A percentile compares a stretch with the other conserved stretches of the same genome.
Evolutionary conservation across 2,329 filamentous ascomycete species (phyloP).

Genomic region (Pseudogymnoascus sp.): DNA sequence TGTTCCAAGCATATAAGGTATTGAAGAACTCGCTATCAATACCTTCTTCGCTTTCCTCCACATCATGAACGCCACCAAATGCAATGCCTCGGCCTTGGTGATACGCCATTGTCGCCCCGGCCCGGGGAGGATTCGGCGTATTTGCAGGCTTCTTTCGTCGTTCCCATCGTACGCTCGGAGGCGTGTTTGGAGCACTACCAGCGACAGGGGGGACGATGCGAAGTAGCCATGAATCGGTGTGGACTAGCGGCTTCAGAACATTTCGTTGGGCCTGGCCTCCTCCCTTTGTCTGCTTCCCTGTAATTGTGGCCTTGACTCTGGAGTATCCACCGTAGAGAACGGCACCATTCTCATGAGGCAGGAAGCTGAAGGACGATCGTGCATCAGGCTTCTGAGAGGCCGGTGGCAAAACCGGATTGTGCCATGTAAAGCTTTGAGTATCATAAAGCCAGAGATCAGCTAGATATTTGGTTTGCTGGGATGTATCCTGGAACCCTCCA

Average conservation of each 20-base stretch:
- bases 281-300: constrained; percentile 57
- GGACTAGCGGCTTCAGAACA: constrained; percentile 76
- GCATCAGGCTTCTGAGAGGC: constrained; percentile 84
- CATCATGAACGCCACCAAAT: constrained; percentile 91
- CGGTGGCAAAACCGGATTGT: constrained; percentile 64
- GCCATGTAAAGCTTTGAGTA: constrained; percentile 78
- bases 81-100: constrained; percentile 89
- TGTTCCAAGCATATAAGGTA: constrained; percentile 82
- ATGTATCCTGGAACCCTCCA: constrained; percentile 95
- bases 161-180: constrained; percentile 81
- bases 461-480: constrained; percentile 87
- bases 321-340: constrained; percentile 93
- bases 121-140: constrained; percentile 71
- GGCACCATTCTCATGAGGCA: constrained; percentile 84
- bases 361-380: constrained; percentile 81
- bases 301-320: constrained; percentile 66
- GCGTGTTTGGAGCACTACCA: constrained; percentile 57
- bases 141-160: constrained; percentile 88
- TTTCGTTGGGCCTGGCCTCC: constrained; percentile 54
- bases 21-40: constrained; percentile 99
- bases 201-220: constrained; percentile 65
- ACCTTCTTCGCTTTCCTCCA: constrained; percentile 84
- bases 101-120: constrained; percentile 86
- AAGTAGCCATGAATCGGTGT: constrained; percentile 92
- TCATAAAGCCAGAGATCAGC: constrained; percentile 95